Percentiles rank a stretch among this genome's conserved stretches.
These are phyloP conservation scores for Entelexis paramagnoliae DNA, from an alignment of 1,139 yeast genomes.

Conservation along the genomic window DNA sequence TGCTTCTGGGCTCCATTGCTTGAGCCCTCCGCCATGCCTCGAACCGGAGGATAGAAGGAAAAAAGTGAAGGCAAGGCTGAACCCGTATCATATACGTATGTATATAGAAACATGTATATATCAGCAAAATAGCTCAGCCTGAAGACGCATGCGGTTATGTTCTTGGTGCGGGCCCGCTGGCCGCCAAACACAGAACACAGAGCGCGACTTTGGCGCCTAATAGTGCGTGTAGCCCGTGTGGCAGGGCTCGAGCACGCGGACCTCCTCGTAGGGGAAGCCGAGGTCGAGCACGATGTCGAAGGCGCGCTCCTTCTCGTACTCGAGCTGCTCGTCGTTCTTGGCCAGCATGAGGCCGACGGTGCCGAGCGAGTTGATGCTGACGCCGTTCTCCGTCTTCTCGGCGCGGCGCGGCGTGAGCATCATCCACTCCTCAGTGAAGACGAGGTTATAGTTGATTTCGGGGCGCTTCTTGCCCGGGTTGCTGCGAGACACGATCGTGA, in stretches of 20 bases:
- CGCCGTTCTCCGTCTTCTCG: slow-evolving; percentile 30
- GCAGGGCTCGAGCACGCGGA: slow-evolving; percentile 14
- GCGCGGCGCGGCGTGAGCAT: slow-evolving; percentile 65
- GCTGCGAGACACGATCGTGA: slow-evolving; percentile 28
- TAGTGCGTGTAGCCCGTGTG: slow-evolving; percentile 22
- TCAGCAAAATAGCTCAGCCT: background rate
- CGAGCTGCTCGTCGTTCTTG: slow-evolving; percentile 47
- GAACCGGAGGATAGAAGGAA: too few relatives aligned
- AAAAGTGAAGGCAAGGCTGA: too few relatives aligned
- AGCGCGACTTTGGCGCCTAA: background rate
- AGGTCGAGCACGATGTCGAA: slow-evolving; percentile 41
- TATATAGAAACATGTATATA: background rate
- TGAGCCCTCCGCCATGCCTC: too few relatives aligned
- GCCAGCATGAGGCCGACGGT: slow-evolving; percentile 68
- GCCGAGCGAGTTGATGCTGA: slow-evolving; percentile 74
- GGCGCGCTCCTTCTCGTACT: slow-evolving; percentile 26
- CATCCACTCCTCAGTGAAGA: slow-evolving; percentile 74
- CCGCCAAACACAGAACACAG: too few relatives aligned
- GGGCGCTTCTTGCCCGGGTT: slow-evolving; percentile 17
- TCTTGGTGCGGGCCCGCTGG: too few relatives aligned
- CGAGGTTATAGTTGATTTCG: slow-evolving; percentile 58
- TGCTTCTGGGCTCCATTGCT: slow-evolving; percentile 39
- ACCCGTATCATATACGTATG: background rate
- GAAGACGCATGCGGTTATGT: too few relatives aligned
- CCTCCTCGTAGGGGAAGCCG: slow-evolving; percentile 40